Evolutionary conservation across 208 protist species (phyloP), one percentile per base, ranked within the genome.

Genomic region (Leishmania aethiopica): DNA sequence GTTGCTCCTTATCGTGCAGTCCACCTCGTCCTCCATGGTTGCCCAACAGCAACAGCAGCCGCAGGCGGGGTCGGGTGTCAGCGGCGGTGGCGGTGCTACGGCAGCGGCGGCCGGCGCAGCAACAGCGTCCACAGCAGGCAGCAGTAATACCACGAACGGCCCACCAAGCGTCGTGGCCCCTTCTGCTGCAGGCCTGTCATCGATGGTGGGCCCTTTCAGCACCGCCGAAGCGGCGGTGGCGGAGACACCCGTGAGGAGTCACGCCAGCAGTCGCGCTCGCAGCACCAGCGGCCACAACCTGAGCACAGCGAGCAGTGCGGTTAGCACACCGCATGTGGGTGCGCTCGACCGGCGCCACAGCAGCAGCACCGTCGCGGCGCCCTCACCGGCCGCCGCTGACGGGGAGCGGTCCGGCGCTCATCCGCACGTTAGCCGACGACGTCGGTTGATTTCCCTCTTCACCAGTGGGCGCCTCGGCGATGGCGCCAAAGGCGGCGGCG

Each of bases 21-120:
- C 83, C 7, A 86, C 80, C 28, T 84, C 88, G 28, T 91, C 88
- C 13, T 91, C 88, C 64, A 82, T 91, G 78, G 82, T 91, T 3
- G 78, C 88, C 28, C 82, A 81, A 66, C 84, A 90, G 42, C 70
- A 74, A n/a, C 78, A 78, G 49, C 84, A 79, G 45, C 81, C 71
- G 47, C 72, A 85, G 71, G 8, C 49, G 60, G 59, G 42, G 35
- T 71, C 74, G 35, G 37, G 35, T 13, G 37, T 42, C 37, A 67
- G 42, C 57, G 42, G 79, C 73, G 71, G 79, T 62, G 80, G 59
- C 13, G 71, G 64, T 3, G 55, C 3, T 28, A 37, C 40, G 51
- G 42, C 57, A 75, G 42, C 40, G 78, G 40, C 47, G 32, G 73
- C 22, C 25, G 11, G n/a, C 10, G 47, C 15, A 81, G n/a, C 19